phyloP scores from a whole-genome alignment of 352 stramenopile species.

The Globisporangium alternatum region DNA sequence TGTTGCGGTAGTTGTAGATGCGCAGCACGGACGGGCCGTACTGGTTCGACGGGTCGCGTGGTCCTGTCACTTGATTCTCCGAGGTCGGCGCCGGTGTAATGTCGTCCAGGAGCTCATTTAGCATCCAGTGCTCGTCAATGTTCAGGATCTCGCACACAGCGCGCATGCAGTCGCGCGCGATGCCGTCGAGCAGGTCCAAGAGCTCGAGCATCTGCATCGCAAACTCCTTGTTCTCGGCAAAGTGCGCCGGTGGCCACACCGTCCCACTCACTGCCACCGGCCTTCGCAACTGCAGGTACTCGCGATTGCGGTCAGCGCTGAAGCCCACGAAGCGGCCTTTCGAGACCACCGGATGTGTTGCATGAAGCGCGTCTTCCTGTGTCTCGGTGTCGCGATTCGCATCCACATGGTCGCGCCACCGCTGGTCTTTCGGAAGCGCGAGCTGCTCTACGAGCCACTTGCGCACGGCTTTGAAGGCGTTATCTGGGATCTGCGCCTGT shows the following conservation, averaged over 20 bases:
- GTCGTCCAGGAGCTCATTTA: conserved; percentile 70
- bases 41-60: conserved; percentile 50
- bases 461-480: conserved; percentile 58
- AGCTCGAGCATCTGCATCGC: conserved; percentile 56
- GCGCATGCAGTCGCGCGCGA: conserved; percentile 74
- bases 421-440: conserved; percentile 38
- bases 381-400: conserved; percentile 10
- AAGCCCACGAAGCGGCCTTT: conserved; percentile 75
- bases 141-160: conserved; percentile 70
- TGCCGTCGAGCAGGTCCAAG: conserved; percentile 55
- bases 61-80: conserved; percentile 22
- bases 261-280: conserved; percentile 65
- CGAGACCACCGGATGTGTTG: conserved; percentile 46
- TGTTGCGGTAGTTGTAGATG: conserved; percentile 86
- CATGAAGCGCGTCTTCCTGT: conserved; percentile 20
- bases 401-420: conserved; percentile 77
- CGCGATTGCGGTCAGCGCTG: conserved; percentile 61
- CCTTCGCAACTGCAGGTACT: conserved; percentile 75
- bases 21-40: conserved; percentile 81
- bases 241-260: conserved; percentile 73
- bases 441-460: conserved; percentile 60
- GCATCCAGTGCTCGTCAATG: conserved; percentile 57
- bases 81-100: conserved; percentile 27
- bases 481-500: conserved; percentile 50
- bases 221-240: conserved; percentile 50